Base-by-base conservation (phyloP, 2,329 filamentous ascomycete genomes). In the Cylindrodendrum hubeiense region DNA sequence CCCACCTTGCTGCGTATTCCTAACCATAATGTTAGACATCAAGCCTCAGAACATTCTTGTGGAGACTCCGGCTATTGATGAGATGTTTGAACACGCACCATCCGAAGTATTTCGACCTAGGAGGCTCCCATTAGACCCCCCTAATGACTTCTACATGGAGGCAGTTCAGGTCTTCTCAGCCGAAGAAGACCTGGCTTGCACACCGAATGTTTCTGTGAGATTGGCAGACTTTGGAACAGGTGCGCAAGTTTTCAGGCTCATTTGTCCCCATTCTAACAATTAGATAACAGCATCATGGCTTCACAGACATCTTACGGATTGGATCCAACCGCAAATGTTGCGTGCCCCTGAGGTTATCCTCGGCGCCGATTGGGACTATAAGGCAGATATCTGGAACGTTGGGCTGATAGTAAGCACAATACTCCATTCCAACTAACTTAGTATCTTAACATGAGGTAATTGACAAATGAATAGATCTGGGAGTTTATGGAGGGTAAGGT, bases 281-380 rank as follows among this genome's bases (percentile, higher is more conserved):
- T n/a, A n/a, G n/a, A n/a, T n/a, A n/a, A n/a, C n/a, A n/a, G n/a
- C n/a, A n/a, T n/a, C n/a, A n/a, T 75, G 73, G 73, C 39, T 70
- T 49, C 47, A 73, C 30, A 63, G 63, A 15, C 72, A 75, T 44
- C 59, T 75, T 7, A 72, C 70, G 4, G 71, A 74, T 30, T 72
- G 68, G 70, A 75, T 75, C 52, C 71, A 76, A 46, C 73, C 74
- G 0, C 44, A 71, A 28, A 71, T 54, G 61, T 60, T 76, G 1
- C 68, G 73, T 13, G 70, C 73, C 1, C 73, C 74, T 2, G 69
- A 75, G 58, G 74, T 75, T 7, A 71, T 74, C 17, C 69, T 76
- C 12, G 71, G 67, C n/a, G 70, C 69, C 5, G 46, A 60, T 3
- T 75, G 74, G 74, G 68, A 76, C 46, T 17, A 60, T 19, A 72